Base-by-base conservation (phyloP, 768 basidiomycete species). In the Kwoniella bestiolae region DNA sequence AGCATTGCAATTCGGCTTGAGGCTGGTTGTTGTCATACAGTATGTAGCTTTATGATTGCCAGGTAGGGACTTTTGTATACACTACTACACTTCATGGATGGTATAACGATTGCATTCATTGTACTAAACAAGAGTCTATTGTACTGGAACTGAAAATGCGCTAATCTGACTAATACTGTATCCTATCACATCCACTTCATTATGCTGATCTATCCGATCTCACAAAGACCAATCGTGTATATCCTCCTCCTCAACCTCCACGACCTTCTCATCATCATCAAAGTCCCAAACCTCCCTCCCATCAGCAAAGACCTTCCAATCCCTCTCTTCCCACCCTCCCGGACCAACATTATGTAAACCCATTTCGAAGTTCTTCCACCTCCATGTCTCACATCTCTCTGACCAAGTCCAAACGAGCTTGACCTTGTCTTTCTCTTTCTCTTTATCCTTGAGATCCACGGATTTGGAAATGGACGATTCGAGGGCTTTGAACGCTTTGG, bases 251-350 rank as follows among this genome's bases (percentile, higher is more conserved):
- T 60, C 53, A 5, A 38, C 31, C 58, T 77, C 74, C 5, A 38
- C 46, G 44, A 56, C 56, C 5, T 45, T 63, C 60, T 63, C 50
- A 45, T 75, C 70, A 8, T 50, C 57, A 41, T 73, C 72, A 60
- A 65, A 73, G 52, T 73, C 70, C 31, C 63, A 68, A 26, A 71
- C 69, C 5, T 70, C 72, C 35, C 70, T 56, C 52, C 63, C 73
- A 64, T 77, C 76, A 14, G 76, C 73, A 63, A 77, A 77, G 7
- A 72, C 68, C 59, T 67, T 72, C 76, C 76, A 77, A 50, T 77
- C 76, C 63, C 76, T 58, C 61, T 77, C 76, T 52, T 75, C 74
- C 76, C 72, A 75, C n/a, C 72, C 67, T 38, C 72, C 74, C 1
- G 60, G 66, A 32, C 21, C 65, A 41, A 41, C 18, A 16, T 3